phyloP scores from a whole-genome alignment of 352 stramenopile species.

The Phytophthora megakarya region DNA sequence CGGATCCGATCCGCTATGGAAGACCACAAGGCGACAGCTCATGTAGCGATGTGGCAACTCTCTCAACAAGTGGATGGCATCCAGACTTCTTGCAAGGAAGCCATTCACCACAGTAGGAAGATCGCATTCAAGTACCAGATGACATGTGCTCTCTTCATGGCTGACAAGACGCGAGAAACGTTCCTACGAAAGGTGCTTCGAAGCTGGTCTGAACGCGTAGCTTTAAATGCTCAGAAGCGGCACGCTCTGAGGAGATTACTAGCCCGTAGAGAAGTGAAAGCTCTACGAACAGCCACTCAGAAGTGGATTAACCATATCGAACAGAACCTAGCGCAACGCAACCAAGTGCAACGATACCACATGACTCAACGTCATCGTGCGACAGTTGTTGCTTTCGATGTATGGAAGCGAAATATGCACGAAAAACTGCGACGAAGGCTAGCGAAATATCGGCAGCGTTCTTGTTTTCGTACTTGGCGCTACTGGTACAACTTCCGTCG shows the following conservation, averaged over 20 bases:
- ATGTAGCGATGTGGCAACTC: slow-evolving; percentile 31
- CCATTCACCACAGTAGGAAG: slow-evolving; percentile 28
- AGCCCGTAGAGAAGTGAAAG: background rate
- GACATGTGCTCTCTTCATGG: slow-evolving; percentile 37
- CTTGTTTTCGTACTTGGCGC: slow-evolving; percentile 21
- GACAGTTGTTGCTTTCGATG: slow-evolving; percentile 2
- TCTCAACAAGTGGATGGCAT: slow-evolving; percentile 24
- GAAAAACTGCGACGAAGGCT: slow-evolving; percentile 9
- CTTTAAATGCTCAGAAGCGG: background rate
- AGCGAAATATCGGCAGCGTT: slow-evolving; percentile 5
- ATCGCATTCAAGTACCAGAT: slow-evolving; percentile 36
- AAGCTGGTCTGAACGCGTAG: slow-evolving; percentile 18
- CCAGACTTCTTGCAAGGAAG: slow-evolving; percentile 14
- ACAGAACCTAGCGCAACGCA: background rate
- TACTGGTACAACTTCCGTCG: slow-evolving; percentile 1
- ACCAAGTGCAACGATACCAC: slow-evolving; percentile 9
- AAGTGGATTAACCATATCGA: slow-evolving; percentile 19
- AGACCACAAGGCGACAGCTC: slow-evolving; percentile 18
- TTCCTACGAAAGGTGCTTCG: slow-evolving; percentile 19
- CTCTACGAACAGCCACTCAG: slow-evolving; percentile 7
- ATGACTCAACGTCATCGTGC: background rate
- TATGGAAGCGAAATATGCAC: slow-evolving; percentile 14
- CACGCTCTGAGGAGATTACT: slow-evolving; percentile 21
- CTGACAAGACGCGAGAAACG: slow-evolving; percentile 25
- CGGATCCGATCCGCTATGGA: slow-evolving; percentile 20